Evolutionary conservation across 139 green algal species (phyloP).

Genomic region (Closterium sp.): DNA sequence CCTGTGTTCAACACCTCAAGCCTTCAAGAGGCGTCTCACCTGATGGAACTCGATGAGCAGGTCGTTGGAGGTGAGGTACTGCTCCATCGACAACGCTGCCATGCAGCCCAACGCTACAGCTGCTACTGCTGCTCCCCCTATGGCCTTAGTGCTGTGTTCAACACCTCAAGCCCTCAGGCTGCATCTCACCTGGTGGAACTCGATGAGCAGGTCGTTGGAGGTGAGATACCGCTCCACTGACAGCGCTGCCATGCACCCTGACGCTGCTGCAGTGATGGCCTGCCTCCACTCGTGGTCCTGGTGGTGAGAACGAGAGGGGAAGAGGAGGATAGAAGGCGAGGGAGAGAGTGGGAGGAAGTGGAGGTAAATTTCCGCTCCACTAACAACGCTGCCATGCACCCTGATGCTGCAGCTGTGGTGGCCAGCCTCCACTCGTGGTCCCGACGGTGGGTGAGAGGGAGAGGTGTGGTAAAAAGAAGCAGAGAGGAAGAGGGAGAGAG

Average conservation of each 20-base stretch:
- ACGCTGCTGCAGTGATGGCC: constrained; percentile 93
- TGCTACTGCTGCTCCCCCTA: constrained; percentile 29
- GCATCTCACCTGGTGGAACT: constrained; percentile 52
- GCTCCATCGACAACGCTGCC: constrained; percentile 86
- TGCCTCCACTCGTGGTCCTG: constrained; percentile 61
- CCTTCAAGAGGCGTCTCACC: not conserved
- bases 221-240: constrained; percentile 88
- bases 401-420: constrained; percentile 90
- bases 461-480: no score
- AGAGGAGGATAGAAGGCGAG: not conserved
- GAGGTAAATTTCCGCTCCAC: constrained; percentile 68
- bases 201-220: constrained; percentile 56
- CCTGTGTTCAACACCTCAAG: no score
- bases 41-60: constrained; percentile 49
- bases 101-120: constrained; percentile 93
- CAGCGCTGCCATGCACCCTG: constrained; percentile 92
- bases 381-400: constrained; percentile 90
- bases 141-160: not conserved
- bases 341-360: no score
- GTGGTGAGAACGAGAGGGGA: no score
- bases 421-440: constrained; percentile 69
- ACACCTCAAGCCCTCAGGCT: not conserved
- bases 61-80: constrained; percentile 71
- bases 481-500: not conserved
- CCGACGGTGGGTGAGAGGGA: no score